Evolutionary conservation across 495 filamentous ascomycete genomes (phyloP).

Genomic region (Melanomma pulvis-pyrius): DNA sequence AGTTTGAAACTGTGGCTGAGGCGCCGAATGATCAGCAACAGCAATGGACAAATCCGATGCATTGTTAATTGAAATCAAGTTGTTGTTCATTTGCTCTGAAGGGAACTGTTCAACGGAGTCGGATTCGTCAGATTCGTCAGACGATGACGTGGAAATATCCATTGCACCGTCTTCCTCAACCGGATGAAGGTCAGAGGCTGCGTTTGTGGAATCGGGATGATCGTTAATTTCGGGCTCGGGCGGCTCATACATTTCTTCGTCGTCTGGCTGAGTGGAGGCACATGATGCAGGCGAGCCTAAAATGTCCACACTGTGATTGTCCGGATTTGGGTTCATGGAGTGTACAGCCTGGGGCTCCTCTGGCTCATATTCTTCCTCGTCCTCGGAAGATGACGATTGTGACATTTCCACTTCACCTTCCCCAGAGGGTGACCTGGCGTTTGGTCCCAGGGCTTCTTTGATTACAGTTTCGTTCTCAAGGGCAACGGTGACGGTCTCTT

Average conservation of each 20-base stretch:
- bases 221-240: slow-evolving; percentile 13
- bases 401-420: slow-evolving; percentile 35
- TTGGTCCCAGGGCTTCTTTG: not conserved
- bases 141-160: slow-evolving; percentile 26
- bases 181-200: not conserved
- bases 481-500: not conserved
- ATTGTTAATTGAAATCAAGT: not conserved
- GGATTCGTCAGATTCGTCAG: slow-evolving; percentile 9
- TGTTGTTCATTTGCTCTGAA: not conserved
- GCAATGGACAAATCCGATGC: not conserved
- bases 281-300: not conserved
- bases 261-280: not conserved
- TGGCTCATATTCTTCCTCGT: slow-evolving; percentile 19
- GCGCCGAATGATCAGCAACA: slow-evolving; percentile 33
- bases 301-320: not conserved
- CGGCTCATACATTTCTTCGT: slow-evolving; percentile 32
- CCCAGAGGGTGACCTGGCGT: slow-evolving; percentile 9
- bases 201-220: not conserved
- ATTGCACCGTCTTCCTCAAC: slow-evolving; percentile 13
- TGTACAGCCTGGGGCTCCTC: not conserved
- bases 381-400: slow-evolving; percentile 15
- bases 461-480: not conserved
- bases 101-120: slow-evolving; percentile 7
- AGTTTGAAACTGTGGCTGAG: slow-evolving; percentile 11
- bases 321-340: not conserved